Conservation (phyloP, 306 rosid genomes). For the Alnus glutinosa region DNA sequence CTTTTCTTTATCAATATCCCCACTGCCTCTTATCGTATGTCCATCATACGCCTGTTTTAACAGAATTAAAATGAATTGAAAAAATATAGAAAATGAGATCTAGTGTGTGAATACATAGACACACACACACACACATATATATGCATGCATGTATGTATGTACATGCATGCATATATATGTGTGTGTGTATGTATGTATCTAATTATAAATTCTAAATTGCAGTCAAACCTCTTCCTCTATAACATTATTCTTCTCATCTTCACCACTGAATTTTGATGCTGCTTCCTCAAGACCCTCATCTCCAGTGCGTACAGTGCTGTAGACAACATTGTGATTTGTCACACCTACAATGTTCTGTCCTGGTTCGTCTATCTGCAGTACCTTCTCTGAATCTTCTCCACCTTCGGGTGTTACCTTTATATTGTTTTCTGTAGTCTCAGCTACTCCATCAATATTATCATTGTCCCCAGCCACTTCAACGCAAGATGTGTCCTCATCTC, state of each 20-base stretch:
- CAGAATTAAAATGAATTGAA: not conserved
- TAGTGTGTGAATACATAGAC: not conserved
- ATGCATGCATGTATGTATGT: not conserved
- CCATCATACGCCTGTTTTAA: conserved; percentile 31
- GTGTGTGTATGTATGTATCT: not conserved
- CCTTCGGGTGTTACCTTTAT: conserved; percentile 8
- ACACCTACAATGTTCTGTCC: conserved; percentile 24
- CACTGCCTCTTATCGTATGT: conserved; percentile 9
- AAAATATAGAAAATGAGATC: conserved; percentile 7
- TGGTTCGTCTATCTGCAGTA: conserved; percentile 18
- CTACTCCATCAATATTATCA: not conserved
- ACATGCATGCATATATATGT: not conserved
- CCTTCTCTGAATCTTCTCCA: conserved; percentile 17
- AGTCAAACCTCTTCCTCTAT: conserved; percentile 30
- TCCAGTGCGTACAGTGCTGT: not conserved
- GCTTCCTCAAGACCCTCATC: conserved; percentile 20
- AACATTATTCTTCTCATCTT: conserved; percentile 6
- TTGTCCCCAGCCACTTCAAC: not conserved
- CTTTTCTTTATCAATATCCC: conserved; percentile 22
- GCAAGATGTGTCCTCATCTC: conserved; percentile 13
- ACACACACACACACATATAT: not conserved
- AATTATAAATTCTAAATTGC: not conserved
- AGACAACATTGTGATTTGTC: not conserved
- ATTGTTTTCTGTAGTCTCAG: conserved; percentile 10
- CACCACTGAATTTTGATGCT: conserved; percentile 15